Evolutionary conservation across 768 basidiomycete species (phyloP).

Genomic region (Mycena vulgaris): DNA sequence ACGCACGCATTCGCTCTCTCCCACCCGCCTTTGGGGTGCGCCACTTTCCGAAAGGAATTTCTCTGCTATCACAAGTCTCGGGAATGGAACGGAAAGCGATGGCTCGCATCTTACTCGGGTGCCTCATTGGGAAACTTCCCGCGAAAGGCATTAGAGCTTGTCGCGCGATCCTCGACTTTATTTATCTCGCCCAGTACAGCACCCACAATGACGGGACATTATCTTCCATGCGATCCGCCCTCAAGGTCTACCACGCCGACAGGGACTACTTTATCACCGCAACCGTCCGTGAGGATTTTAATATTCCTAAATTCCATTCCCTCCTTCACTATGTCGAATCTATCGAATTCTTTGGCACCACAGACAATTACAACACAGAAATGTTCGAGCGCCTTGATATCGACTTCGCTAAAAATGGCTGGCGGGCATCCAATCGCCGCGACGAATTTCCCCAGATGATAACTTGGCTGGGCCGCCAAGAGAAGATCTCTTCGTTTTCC

Average conservation of each 20-base stretch:
- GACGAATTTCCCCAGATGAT: no score
- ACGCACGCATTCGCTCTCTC: no score
- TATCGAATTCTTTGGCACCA: no score
- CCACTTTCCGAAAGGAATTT: constrained; percentile 58
- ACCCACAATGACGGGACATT: constrained; percentile 36
- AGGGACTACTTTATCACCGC: constrained; percentile 39
- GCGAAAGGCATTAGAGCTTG: constrained; percentile 26
- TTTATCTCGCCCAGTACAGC: constrained; percentile 47
- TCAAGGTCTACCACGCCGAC: constrained; percentile 23
- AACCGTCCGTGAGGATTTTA: constrained; percentile 37
- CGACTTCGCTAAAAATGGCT: no score
- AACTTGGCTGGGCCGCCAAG: no score
- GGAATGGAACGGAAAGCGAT: constrained; percentile 56
- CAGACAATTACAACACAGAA: no score
- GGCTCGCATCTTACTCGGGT: constrained; percentile 48
- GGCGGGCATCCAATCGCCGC: no score
- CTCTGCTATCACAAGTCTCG: constrained; percentile 54
- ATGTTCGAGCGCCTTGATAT: no score
- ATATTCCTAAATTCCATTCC: constrained; percentile 47
- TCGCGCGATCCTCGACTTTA: constrained; percentile 49
- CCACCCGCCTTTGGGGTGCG: constrained; percentile 46
- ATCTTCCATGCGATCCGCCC: constrained; percentile 25
- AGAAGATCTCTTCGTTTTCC: no score
- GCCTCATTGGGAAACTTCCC: constrained; percentile 41
- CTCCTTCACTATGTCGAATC: no score